Evolutionary conservation across 768 basidiomycete genomes (phyloP).

Genomic region (Paxillus ammoniavirescens): DNA sequence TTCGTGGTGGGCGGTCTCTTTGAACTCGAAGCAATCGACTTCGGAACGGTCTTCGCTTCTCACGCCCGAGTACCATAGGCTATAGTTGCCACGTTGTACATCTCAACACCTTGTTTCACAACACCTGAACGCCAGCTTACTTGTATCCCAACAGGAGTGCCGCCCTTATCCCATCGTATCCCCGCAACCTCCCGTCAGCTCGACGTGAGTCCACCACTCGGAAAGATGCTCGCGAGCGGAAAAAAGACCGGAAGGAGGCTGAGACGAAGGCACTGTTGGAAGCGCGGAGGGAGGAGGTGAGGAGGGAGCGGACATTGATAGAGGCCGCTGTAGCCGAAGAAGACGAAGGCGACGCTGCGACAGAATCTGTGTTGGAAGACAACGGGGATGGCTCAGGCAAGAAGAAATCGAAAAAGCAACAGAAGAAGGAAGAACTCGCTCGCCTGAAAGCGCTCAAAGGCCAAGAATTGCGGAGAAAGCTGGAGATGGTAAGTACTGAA

Average conservation of each 20-base stretch:
- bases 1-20: not conserved
- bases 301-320: constrained; percentile 59
- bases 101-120: not conserved
- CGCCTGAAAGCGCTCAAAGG: constrained; percentile 82
- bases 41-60: no score
- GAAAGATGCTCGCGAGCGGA: constrained; percentile 80
- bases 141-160: constrained; percentile 49
- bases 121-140: constrained; percentile 1
- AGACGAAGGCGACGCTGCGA: constrained; percentile 56
- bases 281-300: constrained; percentile 72
- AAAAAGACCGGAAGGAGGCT: constrained; percentile 68
- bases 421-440: constrained; percentile 69
- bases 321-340: constrained; percentile 76
- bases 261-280: constrained; percentile 71
- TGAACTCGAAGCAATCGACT: no score
- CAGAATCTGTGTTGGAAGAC: constrained; percentile 34
- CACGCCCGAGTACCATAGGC: no score
- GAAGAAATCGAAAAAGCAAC: constrained; percentile 20
- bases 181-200: constrained; percentile 67
- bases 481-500: constrained; percentile 70
- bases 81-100: no score
- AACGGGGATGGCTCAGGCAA: constrained; percentile 67
- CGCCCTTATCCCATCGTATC: constrained; percentile 65
- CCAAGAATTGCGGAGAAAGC: constrained; percentile 73
- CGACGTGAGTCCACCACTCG: constrained; percentile 75